Evolutionary conservation across 2,329 filamentous ascomycete species (phyloP).

Genomic region (Paraphoma sp.): DNA sequence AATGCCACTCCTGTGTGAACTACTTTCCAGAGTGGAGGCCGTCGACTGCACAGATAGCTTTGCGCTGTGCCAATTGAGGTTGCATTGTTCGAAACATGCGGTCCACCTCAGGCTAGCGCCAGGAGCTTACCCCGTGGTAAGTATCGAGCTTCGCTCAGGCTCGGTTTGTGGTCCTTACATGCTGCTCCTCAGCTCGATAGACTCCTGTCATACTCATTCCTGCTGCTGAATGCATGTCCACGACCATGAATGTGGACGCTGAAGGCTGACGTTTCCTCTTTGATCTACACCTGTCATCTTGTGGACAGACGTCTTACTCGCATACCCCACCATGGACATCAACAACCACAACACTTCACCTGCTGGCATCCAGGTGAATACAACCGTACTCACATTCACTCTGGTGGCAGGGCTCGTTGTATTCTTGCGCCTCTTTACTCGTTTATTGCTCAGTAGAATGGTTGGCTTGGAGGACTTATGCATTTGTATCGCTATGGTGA

Average conservation of each 20-base stretch:
- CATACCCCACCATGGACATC: constrained; percentile 5
- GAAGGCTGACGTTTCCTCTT: no score
- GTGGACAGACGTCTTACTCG: no score
- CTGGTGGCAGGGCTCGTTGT: constrained; percentile 37
- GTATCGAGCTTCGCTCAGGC: background rate
- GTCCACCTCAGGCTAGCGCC: background rate
- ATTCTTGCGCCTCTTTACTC: constrained; percentile 40
- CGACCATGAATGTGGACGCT: no score
- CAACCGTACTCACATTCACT: constrained; percentile 39
- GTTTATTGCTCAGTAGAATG: constrained; percentile 29
- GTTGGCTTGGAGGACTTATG: constrained; percentile 38
- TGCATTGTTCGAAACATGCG: background rate
- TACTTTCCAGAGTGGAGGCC: background rate
- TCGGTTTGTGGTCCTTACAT: background rate
- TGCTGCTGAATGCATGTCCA: background rate
- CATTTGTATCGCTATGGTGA: constrained; percentile 42
- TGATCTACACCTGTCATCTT: no score
- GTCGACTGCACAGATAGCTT: background rate
- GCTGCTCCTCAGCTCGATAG: background rate
- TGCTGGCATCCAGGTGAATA: constrained; percentile 40
- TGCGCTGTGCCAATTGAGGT: background rate
- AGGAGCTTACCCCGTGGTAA: background rate
- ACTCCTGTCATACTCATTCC: background rate
- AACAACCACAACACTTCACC: constrained; percentile 24
- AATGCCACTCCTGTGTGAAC: background rate